These are phyloP conservation scores for Plasmodium relictum DNA, from an alignment of 169 alveolate species.

Conservation along the genomic window DNA sequence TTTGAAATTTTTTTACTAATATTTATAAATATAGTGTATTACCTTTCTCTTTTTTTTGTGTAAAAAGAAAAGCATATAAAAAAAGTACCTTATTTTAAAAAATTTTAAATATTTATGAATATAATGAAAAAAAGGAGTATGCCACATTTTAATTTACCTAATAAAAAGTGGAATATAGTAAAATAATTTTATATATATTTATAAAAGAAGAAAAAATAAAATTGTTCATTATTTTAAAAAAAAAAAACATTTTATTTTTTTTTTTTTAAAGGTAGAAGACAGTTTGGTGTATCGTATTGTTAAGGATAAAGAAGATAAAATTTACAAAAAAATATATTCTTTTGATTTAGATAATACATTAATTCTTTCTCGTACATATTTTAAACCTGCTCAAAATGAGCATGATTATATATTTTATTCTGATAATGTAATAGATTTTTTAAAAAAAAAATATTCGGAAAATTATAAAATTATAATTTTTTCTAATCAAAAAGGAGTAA, in stretches of 20 bases:
- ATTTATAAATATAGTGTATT: not conserved
- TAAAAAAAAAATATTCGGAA: slow-evolving; percentile 51
- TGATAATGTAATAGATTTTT: slow-evolving; percentile 42
- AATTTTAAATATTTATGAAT: not conserved
- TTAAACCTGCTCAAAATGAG: slow-evolving; percentile 71
- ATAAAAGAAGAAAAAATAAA: not conserved
- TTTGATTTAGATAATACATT: slow-evolving; percentile 70
- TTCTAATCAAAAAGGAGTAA: slow-evolving; percentile 74
- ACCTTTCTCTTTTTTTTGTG: not conserved
- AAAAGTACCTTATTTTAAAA: not conserved
- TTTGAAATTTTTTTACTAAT: too few relatives aligned
- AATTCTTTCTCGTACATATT: slow-evolving; percentile 52
- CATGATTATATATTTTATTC: slow-evolving; percentile 65
- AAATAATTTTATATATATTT: not conserved
- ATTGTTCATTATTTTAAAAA: not conserved
- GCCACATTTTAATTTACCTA: slow-evolving; percentile 43
- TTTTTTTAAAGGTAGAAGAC: slow-evolving; percentile 43
- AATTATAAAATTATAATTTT: slow-evolving; percentile 55
- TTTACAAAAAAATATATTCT: slow-evolving; percentile 36
- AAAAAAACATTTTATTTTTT: not conserved
- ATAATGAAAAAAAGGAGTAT: slow-evolving; percentile 30
- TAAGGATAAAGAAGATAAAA: slow-evolving; percentile 39
- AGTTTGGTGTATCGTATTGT: slow-evolving; percentile 67
- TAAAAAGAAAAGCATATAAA: too few relatives aligned
- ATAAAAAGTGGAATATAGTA: slow-evolving; percentile 66